phyloP scores from a whole-genome alignment of 169 alveolate genomes.

The Theileria luwenshuni region DNA sequence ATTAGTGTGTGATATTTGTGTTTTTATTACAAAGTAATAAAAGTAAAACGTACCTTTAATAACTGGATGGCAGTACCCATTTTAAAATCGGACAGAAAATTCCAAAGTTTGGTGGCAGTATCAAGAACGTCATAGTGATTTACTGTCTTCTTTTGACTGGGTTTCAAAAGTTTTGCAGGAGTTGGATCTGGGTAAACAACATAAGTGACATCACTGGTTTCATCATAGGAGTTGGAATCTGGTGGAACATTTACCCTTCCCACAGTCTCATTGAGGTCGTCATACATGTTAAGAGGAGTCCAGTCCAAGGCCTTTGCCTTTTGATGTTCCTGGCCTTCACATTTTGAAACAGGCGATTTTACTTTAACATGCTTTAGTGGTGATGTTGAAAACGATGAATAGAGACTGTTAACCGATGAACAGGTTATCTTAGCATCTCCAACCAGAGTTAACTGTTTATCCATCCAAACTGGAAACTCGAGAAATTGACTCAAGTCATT shows the following conservation, averaged over 20 bases:
- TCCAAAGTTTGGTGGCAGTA: conserved; percentile 40
- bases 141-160: conserved; percentile 7
- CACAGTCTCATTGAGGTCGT: conserved; percentile 21
- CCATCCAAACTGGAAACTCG: conserved; percentile 65
- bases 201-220: too few species aligned
- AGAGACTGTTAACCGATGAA: conserved; percentile 18
- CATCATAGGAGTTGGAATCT: too few species aligned
- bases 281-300: conserved; percentile 36
- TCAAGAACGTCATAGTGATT: not conserved
- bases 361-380: not conserved
- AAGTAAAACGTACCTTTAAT: conserved; percentile 18
- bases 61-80: conserved; percentile 63
- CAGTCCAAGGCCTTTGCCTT: conserved; percentile 14
- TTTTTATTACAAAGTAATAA: not conserved
- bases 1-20: not conserved
- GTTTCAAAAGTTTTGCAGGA: too few species aligned
- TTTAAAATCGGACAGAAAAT: conserved; percentile 44
- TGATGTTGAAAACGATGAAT: not conserved
- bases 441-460: conserved; percentile 41
- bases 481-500: conserved; percentile 32
- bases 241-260: conserved; percentile 18
- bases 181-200: too few species aligned
- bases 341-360: conserved; percentile 14
- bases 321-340: not conserved
- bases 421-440: conserved; percentile 39